Percentiles rank a stretch among this genome's conserved stretches.
Evolutionary conservation across 768 basidiomycete genomes (phyloP).

Genomic region (Tulasnella sp.): DNA sequence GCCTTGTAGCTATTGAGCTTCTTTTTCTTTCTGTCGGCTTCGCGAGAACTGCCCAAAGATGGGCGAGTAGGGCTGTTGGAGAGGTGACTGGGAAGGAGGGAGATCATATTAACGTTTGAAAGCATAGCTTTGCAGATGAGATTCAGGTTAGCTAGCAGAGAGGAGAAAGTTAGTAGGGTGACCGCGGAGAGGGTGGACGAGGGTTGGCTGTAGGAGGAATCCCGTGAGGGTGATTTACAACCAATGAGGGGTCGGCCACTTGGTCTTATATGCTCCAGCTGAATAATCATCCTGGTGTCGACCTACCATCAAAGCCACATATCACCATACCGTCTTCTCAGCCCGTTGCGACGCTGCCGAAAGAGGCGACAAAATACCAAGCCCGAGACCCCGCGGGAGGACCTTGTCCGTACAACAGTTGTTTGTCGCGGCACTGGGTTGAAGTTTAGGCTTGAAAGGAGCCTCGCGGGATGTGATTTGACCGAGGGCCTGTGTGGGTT

Average conservation of each 20-base stretch:
- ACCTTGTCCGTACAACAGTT: too few relatives aligned
- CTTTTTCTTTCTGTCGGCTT: neutral
- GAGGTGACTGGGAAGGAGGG: neutral
- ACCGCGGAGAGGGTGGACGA: neutral
- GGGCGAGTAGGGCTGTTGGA: neutral
- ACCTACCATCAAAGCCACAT: too few relatives aligned
- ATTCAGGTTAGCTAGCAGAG: neutral
- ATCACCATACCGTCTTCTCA: too few relatives aligned
- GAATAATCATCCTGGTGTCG: too few relatives aligned
- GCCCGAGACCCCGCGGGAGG: too few relatives aligned
- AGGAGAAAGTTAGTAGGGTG: neutral
- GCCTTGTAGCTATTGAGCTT: neutral
- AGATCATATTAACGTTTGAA: neutral
- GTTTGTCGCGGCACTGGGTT: too few relatives aligned
- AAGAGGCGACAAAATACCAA: too few relatives aligned
- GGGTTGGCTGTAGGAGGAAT: neutral
- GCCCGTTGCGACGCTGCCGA: too few relatives aligned
- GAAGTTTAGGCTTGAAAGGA: too few relatives aligned
- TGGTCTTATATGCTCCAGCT: too few relatives aligned
- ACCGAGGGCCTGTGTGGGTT: too few relatives aligned
- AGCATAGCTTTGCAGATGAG: neutral
- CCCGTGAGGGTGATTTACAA: neutral
- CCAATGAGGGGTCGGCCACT: neutral
- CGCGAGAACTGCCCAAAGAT: neutral
- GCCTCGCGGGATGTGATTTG: too few relatives aligned